A percentile compares a stretch with the other conserved stretches of the same genome.
Conservation (phyloP, 169 alveolate species). For the Plasmodium chabaudi region DNA sequence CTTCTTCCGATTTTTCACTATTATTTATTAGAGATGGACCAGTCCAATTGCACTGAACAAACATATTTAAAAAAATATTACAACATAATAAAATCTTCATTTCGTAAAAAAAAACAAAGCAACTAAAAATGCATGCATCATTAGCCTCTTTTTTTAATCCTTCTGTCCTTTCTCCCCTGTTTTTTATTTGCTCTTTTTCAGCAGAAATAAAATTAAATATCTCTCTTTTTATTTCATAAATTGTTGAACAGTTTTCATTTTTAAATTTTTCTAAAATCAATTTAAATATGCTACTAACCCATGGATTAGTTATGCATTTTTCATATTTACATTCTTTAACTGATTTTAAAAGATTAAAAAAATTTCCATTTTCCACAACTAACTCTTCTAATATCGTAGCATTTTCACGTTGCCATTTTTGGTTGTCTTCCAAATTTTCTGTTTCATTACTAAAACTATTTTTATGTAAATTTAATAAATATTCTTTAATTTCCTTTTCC, state of each 20-base stretch:
- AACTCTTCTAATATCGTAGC: neutral
- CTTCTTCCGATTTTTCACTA: conserved; percentile 12
- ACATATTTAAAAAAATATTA: conserved; percentile 52
- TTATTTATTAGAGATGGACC: conserved; percentile 44
- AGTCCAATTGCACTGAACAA: conserved; percentile 74
- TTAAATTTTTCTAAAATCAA: conserved; percentile 15
- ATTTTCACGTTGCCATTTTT: neutral
- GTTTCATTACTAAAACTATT: neutral
- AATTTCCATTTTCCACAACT: neutral
- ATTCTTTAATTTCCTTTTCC: conserved; percentile 10
- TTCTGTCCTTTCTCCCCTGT: neutral
- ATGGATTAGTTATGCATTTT: conserved; percentile 40
- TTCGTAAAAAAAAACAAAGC: conserved; percentile 32
- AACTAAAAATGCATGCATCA: neutral
- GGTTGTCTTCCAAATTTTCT: neutral
- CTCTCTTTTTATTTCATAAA: conserved; percentile 29
- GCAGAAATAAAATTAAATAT: conserved; percentile 5
- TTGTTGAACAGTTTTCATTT: neutral
- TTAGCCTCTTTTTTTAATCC: neutral
- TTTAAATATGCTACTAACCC: conserved; percentile 34
- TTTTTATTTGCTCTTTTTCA: conserved; percentile 24
- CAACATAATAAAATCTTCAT: conserved; percentile 58
- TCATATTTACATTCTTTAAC: conserved; percentile 30
- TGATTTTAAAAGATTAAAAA: conserved; percentile 31
- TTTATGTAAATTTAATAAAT: conserved; percentile 4